Base-by-base conservation (phyloP, 2,329 filamentous ascomycete genomes). In the Boeremia lycopersici region DNA sequence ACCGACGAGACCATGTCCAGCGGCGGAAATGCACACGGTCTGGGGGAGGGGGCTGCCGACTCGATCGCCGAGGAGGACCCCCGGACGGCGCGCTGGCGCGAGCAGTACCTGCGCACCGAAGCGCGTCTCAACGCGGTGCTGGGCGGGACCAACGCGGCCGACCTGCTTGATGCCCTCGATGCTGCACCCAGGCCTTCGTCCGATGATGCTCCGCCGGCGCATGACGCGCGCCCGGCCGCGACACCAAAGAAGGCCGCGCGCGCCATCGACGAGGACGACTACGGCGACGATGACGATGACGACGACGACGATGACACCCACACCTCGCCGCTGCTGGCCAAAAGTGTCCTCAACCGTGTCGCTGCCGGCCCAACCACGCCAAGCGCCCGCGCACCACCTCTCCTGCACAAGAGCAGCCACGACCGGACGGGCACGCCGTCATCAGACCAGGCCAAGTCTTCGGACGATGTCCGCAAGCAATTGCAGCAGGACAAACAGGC, bases 401-500 rank as follows among this genome's bases (percentile, higher is more conserved):
- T 86, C 82, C 56, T 85, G 84, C 60, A 85, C 85, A 68, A 86
- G 82, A 50, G 83, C 81, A 61, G 83, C 80, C 63, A 88, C 83
- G 61, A 86, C 80, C 59, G 86, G 29, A 76, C 84, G 65, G 79
- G 81, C 63, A 81, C 81, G 25, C 73, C 77, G 44, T 84, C 83
- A 60, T 79, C 74, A 47, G 72, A 84, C 67, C 78, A 84, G 76
- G 79, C 85, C 50, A 91, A 91, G 73, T 84, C 87, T 23, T 87
- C 88, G 7, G 92, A 96, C 72, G 90, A 96, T 80, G 90, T 91
- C 74, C 90, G 95, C 70, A 96, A 96, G 77, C 91, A 93, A 75
- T 78, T 98, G 60, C 93, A 98, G 75, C 90, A 96, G 71, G 91
- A 91, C 64, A 95, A 95, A 73, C 93, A 89, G 73, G 91, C 90